Percentiles rank a stretch among this genome's conserved stretches.
phyloP scores from a whole-genome alignment of 2,329 filamentous ascomycete genomes.

The Pyrenophora teres region DNA sequence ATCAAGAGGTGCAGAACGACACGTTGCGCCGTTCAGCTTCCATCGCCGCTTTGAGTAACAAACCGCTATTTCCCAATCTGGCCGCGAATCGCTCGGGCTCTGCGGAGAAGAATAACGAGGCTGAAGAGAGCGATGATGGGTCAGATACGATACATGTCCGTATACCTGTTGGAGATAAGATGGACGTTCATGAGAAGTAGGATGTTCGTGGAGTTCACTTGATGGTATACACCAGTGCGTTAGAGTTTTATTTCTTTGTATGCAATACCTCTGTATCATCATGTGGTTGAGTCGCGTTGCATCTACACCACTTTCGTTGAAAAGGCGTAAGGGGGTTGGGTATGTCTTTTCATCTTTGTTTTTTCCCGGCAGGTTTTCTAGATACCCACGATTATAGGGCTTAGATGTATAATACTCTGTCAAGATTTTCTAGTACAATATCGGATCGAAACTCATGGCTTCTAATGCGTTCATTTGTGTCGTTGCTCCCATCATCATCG shows the following conservation, averaged over 20 bases:
- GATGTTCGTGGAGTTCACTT: not conserved
- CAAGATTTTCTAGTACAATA: too few species aligned
- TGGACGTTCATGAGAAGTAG: conserved; percentile 12
- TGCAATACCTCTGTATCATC: not conserved
- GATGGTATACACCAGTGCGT: too few species aligned
- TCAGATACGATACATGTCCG: conserved; percentile 4
- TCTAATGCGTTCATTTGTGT: too few species aligned
- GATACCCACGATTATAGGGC: too few species aligned
- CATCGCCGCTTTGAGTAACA: conserved; percentile 22
- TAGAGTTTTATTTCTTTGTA: not conserved
- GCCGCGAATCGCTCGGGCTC: conserved; percentile 1
- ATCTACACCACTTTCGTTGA: too few species aligned
- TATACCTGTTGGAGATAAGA: conserved; percentile 1
- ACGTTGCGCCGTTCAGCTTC: conserved; percentile 19
- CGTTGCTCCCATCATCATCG: too few species aligned
- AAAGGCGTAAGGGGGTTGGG: not conserved
- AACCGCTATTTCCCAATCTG: conserved; percentile 36
- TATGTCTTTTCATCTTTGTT: too few species aligned
- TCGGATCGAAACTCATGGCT: too few species aligned
- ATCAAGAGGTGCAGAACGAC: conserved; percentile 27
- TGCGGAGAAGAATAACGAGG: conserved; percentile 2
- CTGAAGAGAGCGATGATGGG: not conserved
- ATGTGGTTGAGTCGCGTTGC: too few species aligned
- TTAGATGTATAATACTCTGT: too few species aligned
- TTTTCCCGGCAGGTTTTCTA: too few species aligned